phyloP scores from a whole-genome alignment of 768 basidiomycete species.

The Boletus eberwhitei region DNA sequence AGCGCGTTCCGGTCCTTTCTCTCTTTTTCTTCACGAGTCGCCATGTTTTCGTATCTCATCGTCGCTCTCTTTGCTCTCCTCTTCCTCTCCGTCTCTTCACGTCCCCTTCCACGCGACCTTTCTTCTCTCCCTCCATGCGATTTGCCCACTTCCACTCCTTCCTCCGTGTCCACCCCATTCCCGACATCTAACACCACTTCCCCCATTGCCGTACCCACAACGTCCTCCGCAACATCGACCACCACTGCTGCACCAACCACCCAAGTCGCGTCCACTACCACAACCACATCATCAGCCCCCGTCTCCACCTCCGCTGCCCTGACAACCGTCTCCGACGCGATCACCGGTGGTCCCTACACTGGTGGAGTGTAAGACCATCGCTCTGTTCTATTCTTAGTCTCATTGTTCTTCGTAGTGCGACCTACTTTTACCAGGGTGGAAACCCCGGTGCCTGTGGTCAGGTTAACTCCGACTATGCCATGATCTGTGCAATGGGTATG shows the following conservation, averaged over 20 bases:
- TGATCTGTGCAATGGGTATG: slow-evolving; percentile 64
- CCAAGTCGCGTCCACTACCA: not conserved
- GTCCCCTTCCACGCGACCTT: slow-evolving; percentile 16
- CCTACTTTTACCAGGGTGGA: slow-evolving; percentile 69
- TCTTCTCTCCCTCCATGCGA: slow-evolving; percentile 16
- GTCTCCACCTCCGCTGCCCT: not conserved
- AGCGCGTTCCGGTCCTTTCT: not conserved
- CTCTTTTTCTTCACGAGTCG: not conserved
- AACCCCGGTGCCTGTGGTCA: slow-evolving; percentile 78
- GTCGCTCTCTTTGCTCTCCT: slow-evolving; percentile 60
- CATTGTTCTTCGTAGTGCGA: slow-evolving; percentile 41
- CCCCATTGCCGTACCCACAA: not conserved
- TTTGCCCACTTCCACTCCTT: not conserved
- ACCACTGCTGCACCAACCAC: not conserved
- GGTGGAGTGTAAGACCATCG: slow-evolving; percentile 42
- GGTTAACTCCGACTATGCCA: slow-evolving; percentile 50
- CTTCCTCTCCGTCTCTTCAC: slow-evolving; percentile 38
- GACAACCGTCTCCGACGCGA: slow-evolving; percentile 3
- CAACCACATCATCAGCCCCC: not conserved
- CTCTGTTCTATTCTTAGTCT: not conserved
- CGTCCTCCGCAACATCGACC: not conserved
- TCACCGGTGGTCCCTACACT: slow-evolving; percentile 24
- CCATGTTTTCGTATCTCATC: slow-evolving; percentile 36
- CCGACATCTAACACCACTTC: not conserved
- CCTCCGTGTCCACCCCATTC: not conserved